These are phyloP conservation scores for Podaxis rugospora DNA, from an alignment of 768 basidiomycete genomes.

Conservation along the genomic window DNA sequence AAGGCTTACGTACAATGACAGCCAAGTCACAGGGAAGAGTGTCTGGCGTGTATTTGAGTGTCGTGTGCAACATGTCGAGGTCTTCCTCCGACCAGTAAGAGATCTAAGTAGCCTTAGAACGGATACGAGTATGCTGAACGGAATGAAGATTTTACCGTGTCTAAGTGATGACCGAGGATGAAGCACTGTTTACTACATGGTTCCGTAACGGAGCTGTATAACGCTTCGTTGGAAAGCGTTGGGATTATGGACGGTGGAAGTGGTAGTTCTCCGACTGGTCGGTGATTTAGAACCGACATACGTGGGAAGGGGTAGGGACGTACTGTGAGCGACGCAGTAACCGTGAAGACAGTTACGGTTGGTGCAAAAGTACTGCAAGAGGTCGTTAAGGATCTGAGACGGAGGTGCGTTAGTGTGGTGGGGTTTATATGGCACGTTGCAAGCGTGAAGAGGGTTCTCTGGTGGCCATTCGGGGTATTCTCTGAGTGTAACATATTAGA, in stretches of 20 bases:
- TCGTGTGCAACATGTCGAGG: conserved; percentile 23
- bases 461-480: conserved; percentile 29
- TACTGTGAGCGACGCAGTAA: conserved; percentile 49
- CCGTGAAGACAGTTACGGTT: conserved; percentile 47
- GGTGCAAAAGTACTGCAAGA: conserved; percentile 45
- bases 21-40: conserved; percentile 46
- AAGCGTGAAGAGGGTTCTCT: conserved; percentile 8
- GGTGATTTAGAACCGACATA: not conserved
- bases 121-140: not conserved
- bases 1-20: conserved; percentile 41
- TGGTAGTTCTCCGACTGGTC: conserved; percentile 17
- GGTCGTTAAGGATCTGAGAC: conserved; percentile 23
- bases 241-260: conserved; percentile 22
- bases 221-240: conserved; percentile 17
- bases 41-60: conserved; percentile 42
- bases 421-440: conserved; percentile 8
- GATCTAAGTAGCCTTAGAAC: not conserved
- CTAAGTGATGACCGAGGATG: conserved; percentile 5
- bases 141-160: not conserved
- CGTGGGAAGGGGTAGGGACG: conserved; percentile 10
- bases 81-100: conserved; percentile 25
- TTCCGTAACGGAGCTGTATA: conserved; percentile 14
- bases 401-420: conserved; percentile 11
- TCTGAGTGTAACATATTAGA: conserved; percentile 11
- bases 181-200: conserved; percentile 33